Evolutionary conservation across 148 eudicot genomes (phyloP), one percentile per base, ranked within the genome.

Genomic region (Silene conica): DNA sequence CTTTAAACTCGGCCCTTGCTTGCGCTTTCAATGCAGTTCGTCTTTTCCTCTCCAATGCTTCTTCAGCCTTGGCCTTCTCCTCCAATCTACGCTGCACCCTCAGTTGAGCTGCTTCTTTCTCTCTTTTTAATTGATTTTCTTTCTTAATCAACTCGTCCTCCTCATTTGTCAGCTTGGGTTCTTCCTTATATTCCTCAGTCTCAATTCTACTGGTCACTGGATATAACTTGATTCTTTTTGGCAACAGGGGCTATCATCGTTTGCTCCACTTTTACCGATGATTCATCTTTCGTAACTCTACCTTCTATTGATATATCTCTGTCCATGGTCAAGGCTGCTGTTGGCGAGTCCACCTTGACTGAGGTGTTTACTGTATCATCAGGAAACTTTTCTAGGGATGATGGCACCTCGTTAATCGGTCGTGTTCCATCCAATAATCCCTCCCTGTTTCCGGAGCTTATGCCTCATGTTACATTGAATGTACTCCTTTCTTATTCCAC

Each of bases 21-120:
- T 84, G 92, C 26, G 89, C 89, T 85, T 94, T 94, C 82, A 88
- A 87, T 8, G 89, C 90, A 68, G 73, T 81, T 76, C 80, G 74
- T 78, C 80, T 89, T 80, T 91, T 94, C 87, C 97, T 89, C 74
- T 89, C 91, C 19, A 83, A 55, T n/a, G 98, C 98, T 78, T 94
- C 93, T 67, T 79, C 69, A 23, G 92, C 92, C 84, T 94, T 94
- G 23, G 80, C 96, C 71, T 84, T 87, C 83, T 86, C 98, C 74
- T 89, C 93, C 75, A 78, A 67, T 59, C 82, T 88, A 1, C 82
- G 87, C 72, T 84, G 83, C 81, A 89, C 97, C 83, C 83, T 89
- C 85, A 89, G 76, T 80, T 81, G 83, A 19, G 84, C 95, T 26
- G 80, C 94, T 68, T 78, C 89, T 79, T 84, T 86, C 65, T 74